Percentiles rank a stretch among this genome's conserved stretches.
phyloP scores from a whole-genome alignment of 768 basidiomycete genomes.

The Dentipellis fragilis region DNA sequence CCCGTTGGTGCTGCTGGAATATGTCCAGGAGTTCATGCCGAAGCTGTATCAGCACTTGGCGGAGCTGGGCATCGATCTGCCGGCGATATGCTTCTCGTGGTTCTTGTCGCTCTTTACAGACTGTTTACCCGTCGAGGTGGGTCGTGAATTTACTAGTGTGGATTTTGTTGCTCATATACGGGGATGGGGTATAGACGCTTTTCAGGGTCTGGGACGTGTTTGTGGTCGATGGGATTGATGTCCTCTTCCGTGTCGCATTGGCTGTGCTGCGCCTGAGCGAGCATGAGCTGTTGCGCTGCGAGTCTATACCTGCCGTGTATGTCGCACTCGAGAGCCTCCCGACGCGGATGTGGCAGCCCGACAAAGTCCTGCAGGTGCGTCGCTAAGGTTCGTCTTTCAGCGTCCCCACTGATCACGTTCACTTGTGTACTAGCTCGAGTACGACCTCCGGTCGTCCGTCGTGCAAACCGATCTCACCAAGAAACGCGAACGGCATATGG shows the following conservation, averaged over 20 bases:
- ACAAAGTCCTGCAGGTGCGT: constrained; percentile 78
- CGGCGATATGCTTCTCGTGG: constrained; percentile 97
- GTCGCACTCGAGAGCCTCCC: constrained; percentile 84
- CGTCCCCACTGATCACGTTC: neutral
- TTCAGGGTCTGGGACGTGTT: constrained; percentile 97
- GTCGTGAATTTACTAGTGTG: neutral
- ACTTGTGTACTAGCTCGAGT: constrained; percentile 33
- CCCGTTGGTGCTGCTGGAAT: constrained; percentile 82
- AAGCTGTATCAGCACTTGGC: constrained; percentile 68
- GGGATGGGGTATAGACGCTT: constrained; percentile 48
- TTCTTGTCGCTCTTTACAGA: constrained; percentile 94
- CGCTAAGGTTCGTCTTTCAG: neutral
- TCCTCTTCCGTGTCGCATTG: constrained; percentile 83
- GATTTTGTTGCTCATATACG: neutral
- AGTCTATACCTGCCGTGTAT: constrained; percentile 83
- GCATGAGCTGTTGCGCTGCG: constrained; percentile 70
- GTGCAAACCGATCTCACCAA: constrained; percentile 43
- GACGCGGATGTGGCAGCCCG: constrained; percentile 88
- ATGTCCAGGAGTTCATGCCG: constrained; percentile 69
- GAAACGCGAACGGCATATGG: constrained; percentile 41
- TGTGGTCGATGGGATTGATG: constrained; percentile 85
- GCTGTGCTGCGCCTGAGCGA: constrained; percentile 81
- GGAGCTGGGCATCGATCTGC: constrained; percentile 79
- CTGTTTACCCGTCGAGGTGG: constrained; percentile 88
- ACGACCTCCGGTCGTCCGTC: constrained; percentile 41